Base-by-base conservation (phyloP, 2,329 filamentous ascomycete species). In the Fusarium buharicum region DNA sequence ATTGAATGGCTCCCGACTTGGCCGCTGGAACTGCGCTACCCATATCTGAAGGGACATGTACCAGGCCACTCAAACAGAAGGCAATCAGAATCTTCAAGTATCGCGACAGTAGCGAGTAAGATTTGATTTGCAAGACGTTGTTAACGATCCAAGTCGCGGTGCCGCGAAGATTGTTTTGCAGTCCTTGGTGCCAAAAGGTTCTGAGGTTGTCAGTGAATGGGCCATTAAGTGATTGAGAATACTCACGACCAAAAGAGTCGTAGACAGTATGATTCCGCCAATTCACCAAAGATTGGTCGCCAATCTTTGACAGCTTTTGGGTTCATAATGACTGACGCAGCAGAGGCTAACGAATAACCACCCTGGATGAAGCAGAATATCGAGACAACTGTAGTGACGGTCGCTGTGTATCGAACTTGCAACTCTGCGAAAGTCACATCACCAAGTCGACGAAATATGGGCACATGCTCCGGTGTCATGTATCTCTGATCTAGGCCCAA, bases 291-390 rank as follows among this genome's bases (percentile, higher is more conserved):
- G 6, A 67, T 51, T 0, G 64, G 64, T 22, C 64, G 33, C 64
- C 62, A 67, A 18, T 58, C 59, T 38, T 66, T 64, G 16, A 64
- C 52, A 6, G 44, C 59, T 13, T 55, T 54, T 0, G 62, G 59
- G 6, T 64, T 64, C 24, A 58, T 55, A 1, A n/a, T 40, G 0
- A 58, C 59, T 0, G 64, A 66, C 28, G 17, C 38, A 8, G 59
- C 50, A 3, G 64, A 55, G 9, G 59, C 52, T 2, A 67, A 14
- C 3, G 62, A 66, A 37, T 66, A 67, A 2, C 64, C 64, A 2
- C 62, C 64, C 20, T 67, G 64, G 2, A 64, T 66, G 17, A 67
- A 67, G 51, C 62, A 66, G 30, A 66, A 67, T 14, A 67, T 57
- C 9, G 64, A 66, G 4, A 66, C 36, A 2, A 67, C 64, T 2